Base-by-base conservation (phyloP, 805 yeast species). In the Saturnispora zaruensis region DNA sequence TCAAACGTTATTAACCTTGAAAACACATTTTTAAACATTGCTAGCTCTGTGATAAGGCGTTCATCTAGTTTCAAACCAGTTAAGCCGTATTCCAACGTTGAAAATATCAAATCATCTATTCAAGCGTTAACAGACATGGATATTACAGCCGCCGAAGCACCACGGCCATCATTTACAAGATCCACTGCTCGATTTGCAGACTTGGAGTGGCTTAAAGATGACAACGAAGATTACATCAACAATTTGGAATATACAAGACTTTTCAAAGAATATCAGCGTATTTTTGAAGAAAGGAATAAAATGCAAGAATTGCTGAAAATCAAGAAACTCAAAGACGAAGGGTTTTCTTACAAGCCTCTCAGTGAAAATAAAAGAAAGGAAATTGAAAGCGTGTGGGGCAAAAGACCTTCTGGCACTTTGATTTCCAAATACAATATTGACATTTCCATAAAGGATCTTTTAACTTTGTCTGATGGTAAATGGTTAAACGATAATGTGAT, bases 401-500 rank as follows among this genome's bases (percentile, higher is more conserved):
- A 65, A 4, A 52, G 58, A 4, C 59, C 64, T 23, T 55, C 59
- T 23, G 55, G 59, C 11, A 54, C 56, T 8, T 58, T 77, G 7
- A 61, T 64, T 4, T 59, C 66, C 8, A 66, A 64, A 4, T 72
- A 65, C 53, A 67, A 66, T 48, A 77, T 90, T 41, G 91, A 85
- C 45, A 75, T 90, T 2, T 67, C 68, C 4, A 75, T 76, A 0
- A 67, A 77, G 32, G 99, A 93, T 63, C 65, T 91, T 49, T 72
- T 74, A 42, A 88, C 96, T 0, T 69, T 93, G 32, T 67, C 74
- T 7, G 85, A 83, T 48, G 73, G 83, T 5, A 67, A 74, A 37
- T 93, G 99, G 99, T 73, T 93, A 28, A 93, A 93, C 62, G 99
- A 93, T 65, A 86, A 82, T 41, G 75, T 93, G 4, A 90, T 93